phyloP scores from a whole-genome alignment of 306 rosid genomes.

The Spatholobus suberectus region DNA sequence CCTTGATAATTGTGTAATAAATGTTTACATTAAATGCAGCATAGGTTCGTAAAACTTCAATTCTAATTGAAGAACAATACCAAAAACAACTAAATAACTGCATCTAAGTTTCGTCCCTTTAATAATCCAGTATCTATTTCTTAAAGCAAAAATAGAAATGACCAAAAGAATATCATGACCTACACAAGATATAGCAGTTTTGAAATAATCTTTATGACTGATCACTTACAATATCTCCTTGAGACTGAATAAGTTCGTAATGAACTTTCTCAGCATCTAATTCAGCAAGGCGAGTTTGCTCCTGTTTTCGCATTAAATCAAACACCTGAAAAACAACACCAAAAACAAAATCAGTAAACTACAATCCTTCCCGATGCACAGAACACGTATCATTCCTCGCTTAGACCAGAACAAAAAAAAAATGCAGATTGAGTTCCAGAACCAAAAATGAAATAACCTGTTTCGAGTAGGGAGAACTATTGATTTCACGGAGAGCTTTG shows the following conservation, averaged over 20 bases:
- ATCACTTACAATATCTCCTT: constrained; percentile 71
- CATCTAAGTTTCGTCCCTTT: too few species aligned
- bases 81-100: too few species aligned
- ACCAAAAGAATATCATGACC: neutral
- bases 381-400: neutral
- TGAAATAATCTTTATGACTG: constrained; percentile 5
- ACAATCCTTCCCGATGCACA: neutral
- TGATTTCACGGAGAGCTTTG: constrained; percentile 87
- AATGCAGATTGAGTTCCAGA: neutral
- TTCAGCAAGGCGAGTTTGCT: constrained; percentile 79
- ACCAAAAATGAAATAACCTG: constrained; percentile 50
- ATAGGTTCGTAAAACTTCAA: too few species aligned
- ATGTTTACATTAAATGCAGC: too few species aligned
- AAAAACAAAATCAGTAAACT: constrained; percentile 31
- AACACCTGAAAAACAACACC: constrained; percentile 64
- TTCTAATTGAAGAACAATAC: too few species aligned
- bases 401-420: neutral
- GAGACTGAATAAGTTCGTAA: constrained; percentile 76
- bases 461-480: constrained; percentile 64
- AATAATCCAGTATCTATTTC: too few species aligned
- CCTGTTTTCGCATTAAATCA: constrained; percentile 84
- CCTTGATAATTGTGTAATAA: too few species aligned
- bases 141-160: neutral
- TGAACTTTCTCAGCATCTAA: constrained; percentile 80
- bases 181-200: neutral